Conservation (phyloP, 345 rosid species). For the Stellera chamaejasme region DNA sequence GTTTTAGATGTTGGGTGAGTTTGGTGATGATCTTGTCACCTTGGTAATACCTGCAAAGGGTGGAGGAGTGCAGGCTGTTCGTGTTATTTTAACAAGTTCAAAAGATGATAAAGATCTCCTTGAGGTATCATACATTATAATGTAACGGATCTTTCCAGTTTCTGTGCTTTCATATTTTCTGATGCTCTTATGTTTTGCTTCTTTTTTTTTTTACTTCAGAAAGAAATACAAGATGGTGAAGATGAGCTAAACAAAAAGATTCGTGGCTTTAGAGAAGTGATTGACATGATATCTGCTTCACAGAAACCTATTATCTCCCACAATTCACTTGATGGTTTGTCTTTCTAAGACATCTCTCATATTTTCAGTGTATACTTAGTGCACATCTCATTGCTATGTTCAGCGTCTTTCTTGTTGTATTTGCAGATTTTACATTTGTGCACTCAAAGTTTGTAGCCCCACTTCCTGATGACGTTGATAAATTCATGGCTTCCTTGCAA, state of each 20-base stretch:
- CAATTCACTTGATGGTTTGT: constrained; percentile 74
- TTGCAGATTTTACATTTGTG: constrained; percentile 60
- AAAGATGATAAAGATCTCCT: constrained; percentile 64
- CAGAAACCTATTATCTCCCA: constrained; percentile 6
- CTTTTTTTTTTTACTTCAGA: constrained; percentile 32
- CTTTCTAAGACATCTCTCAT: constrained; percentile 15
- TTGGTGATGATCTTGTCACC: constrained; percentile 62
- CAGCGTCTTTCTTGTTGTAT: constrained; percentile 1
- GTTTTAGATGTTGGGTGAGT: constrained; percentile 55
- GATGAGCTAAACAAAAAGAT: constrained; percentile 51
- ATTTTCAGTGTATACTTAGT: background rate
- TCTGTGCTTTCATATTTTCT: background rate
- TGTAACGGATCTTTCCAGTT: background rate
- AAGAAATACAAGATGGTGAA: constrained; percentile 54
- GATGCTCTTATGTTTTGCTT: background rate
- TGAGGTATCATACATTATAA: constrained; percentile 32
- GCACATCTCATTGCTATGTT: background rate
- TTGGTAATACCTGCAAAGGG: constrained; percentile 60
- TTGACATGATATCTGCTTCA: constrained; percentile 43
- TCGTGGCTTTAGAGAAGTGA: constrained; percentile 88
- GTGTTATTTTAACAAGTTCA: constrained; percentile 23
- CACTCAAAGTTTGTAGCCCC: constrained; percentile 38
- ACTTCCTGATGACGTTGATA: constrained; percentile 35
- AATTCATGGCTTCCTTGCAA: constrained; percentile 41
- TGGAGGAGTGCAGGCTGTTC: constrained; percentile 61